Conservation (phyloP, 164 flowering plant genomes). For the Amborella trichopoda region DNA sequence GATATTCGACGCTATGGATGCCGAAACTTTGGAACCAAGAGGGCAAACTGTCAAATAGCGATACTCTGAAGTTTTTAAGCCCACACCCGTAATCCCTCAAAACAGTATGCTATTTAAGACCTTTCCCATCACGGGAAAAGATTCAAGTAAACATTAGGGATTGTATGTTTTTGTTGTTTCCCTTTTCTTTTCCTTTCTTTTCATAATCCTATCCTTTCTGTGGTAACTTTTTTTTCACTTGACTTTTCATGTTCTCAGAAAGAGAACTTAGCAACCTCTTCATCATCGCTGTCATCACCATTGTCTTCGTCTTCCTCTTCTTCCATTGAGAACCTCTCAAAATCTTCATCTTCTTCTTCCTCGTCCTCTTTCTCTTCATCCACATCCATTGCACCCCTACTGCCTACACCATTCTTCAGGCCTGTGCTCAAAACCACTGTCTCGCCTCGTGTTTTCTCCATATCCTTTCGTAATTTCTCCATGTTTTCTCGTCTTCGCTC, state of each 20-base stretch:
- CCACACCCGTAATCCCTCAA: too few species aligned
- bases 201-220: too few species aligned
- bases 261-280: slow-evolving; percentile 39
- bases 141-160: too few species aligned
- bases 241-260: slow-evolving; percentile 12
- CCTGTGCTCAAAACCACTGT: slow-evolving; percentile 78
- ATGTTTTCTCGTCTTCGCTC: slow-evolving; percentile 55
- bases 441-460: slow-evolving; percentile 66
- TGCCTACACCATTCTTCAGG: slow-evolving; percentile 40
- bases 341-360: slow-evolving; percentile 33
- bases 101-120: too few species aligned
- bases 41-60: too few species aligned
- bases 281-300: slow-evolving; percentile 72
- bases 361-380: slow-evolving; percentile 46
- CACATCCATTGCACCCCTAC: slow-evolving; percentile 17
- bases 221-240: too few species aligned
- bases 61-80: too few species aligned
- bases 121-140: too few species aligned
- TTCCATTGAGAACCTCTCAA: slow-evolving; percentile 19
- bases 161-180: too few species aligned
- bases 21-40: too few species aligned
- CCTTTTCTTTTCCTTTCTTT: too few species aligned
- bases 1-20: too few species aligned
- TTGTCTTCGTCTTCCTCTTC: slow-evolving; percentile 34
- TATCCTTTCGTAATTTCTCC: slow-evolving; percentile 81